Conservation (phyloP, 1,139 yeast genomes). For the Pichia sp. region DNA sequence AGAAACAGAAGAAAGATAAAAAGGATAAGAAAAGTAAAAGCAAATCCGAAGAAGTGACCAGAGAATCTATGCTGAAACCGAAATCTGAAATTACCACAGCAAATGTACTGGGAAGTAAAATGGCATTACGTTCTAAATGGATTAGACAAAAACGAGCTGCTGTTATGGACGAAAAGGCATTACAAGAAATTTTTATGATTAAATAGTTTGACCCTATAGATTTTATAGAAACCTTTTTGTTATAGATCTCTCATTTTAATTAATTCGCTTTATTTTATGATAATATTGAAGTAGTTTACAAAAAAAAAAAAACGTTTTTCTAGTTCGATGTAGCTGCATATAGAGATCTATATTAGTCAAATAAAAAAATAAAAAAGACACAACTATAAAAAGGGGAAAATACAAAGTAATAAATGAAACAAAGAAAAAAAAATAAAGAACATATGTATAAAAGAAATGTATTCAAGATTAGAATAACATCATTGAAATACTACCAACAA, state of each 20-base stretch:
- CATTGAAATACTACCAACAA: constrained; percentile 11
- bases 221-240: too few species aligned
- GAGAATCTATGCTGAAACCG: constrained; percentile 39
- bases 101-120: constrained; percentile 50
- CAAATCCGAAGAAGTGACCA: constrained; percentile 27
- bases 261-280: too few species aligned
- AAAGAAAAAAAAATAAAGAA: not conserved
- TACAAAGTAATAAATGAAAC: not conserved
- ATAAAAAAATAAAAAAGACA: too few species aligned
- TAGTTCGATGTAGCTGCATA: too few species aligned
- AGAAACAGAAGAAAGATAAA: constrained; percentile 28
- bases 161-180: constrained; percentile 79
- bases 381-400: too few species aligned
- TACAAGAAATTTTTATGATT: constrained; percentile 90
- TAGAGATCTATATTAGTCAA: too few species aligned
- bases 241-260: too few species aligned
- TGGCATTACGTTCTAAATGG: constrained; percentile 79
- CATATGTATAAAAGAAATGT: not conserved
- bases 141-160: constrained; percentile 87
- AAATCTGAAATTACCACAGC: constrained; percentile 30
- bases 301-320: too few species aligned
- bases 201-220: constrained; percentile 34
- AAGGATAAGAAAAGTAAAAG: constrained; percentile 25
- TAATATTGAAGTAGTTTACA: too few species aligned
- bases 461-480: constrained; percentile 8